A percentile compares a stretch with the other conserved stretches of the same genome.
Conservation (phyloP, 2,329 filamentous ascomycete genomes). For the Stemphylium vesicarium region DNA sequence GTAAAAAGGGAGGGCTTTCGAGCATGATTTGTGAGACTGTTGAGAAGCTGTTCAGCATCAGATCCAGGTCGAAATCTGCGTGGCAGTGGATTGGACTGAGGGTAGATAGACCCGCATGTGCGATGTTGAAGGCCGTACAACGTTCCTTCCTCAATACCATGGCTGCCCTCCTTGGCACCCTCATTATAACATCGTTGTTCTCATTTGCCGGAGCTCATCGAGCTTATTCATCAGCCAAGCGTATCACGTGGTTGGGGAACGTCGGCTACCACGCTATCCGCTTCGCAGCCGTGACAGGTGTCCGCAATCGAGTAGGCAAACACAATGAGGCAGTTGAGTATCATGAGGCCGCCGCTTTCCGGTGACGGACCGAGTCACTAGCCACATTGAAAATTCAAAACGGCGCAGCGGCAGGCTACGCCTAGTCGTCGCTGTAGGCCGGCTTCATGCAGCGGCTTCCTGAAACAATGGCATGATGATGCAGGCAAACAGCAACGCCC, state of each 20-base stretch:
- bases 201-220: too few relatives aligned
- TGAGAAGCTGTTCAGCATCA: too few relatives aligned
- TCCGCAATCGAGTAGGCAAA: too few relatives aligned
- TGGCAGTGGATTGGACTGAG: not conserved
- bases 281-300: not conserved
- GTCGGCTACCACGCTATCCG: not conserved
- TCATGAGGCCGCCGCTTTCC: not conserved
- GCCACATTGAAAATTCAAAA: not conserved
- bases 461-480: not conserved
- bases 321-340: not conserved
- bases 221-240: too few relatives aligned
- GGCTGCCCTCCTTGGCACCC: too few relatives aligned
- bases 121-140: not conserved
- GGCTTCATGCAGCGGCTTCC: conserved; percentile 5
- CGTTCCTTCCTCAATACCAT: too few relatives aligned
- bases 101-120: too few relatives aligned
- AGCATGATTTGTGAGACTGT: too few relatives aligned
- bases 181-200: too few relatives aligned
- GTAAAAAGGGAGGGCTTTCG: too few relatives aligned
- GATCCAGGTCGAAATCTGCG: too few relatives aligned
- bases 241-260: not conserved
- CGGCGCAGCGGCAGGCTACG: not conserved
- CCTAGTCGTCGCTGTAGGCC: not conserved
- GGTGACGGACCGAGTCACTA: not conserved
- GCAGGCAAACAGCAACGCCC: not conserved